Base-by-base conservation (phyloP, 805 yeast species). In the Kluyveromyces starmeri region DNA sequence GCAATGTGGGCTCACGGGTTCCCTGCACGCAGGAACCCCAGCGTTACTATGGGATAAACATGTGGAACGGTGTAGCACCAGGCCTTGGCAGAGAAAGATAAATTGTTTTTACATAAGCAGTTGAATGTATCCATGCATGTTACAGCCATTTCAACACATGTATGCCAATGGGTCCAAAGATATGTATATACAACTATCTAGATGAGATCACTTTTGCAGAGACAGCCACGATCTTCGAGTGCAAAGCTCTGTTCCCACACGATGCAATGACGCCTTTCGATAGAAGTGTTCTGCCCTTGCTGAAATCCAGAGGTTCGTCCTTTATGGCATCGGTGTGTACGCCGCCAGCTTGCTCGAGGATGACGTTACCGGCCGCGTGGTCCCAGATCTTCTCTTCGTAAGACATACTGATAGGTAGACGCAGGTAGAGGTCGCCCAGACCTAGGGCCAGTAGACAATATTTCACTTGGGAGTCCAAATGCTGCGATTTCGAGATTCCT, bases 331-430 rank as follows among this genome's bases (percentile, higher is more conserved):
- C 98, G 11, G 89, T 75, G 9, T 92, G 97, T 32, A 65, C 56
- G 5, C 98, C 98, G 27, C 96, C 96, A 47, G 94, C 82, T 58
- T 94, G 98, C 22, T 71, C 68, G 29, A 94, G 78, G 41, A 92
- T 69, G 10, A 89, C 67, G 50, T 82, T 80, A 3, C 98, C 99
- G 2, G 96, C 94, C 13, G 97, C 97, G 57, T 92, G 99, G 60
- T 92, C 99, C 97, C 98, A 92, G 40, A 92, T 86, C 60, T 92
- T 92, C 56, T 92, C 99, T 48, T 83, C 71, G 56, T 88, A 92
- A 3, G 71, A 60, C 34, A 75, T 66, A 44, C 70, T 75, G 29
- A 78, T 74, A 10, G 99, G 99, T 39, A 94, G 62, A 46, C 99
- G 77, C 41, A 92, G 65, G 50, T 94, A 92, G 10, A 92, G 71